Evolutionary conservation across 495 filamentous ascomycete species (phyloP).

Genomic region (Tuber umbilicatum): DNA sequence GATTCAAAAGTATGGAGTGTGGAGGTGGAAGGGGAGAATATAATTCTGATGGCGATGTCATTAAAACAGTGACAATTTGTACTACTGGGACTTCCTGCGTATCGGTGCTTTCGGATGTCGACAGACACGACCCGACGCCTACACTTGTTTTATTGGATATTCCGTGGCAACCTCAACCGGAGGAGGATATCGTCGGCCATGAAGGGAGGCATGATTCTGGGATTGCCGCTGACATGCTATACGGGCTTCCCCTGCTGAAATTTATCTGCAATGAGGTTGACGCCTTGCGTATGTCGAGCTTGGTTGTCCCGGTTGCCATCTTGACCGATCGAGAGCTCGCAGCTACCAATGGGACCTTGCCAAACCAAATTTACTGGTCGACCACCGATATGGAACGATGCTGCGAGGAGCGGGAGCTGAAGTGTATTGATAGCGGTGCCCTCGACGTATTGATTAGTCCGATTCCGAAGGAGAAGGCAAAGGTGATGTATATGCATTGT

Average conservation of each 20-base stretch:
- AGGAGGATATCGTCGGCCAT: slow-evolving; percentile 43
- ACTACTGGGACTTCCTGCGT: slow-evolving; percentile 64
- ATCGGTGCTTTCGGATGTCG: slow-evolving; percentile 60
- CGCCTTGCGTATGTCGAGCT: slow-evolving; percentile 61
- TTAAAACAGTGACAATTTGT: slow-evolving; percentile 62
- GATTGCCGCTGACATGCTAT: slow-evolving; percentile 50
- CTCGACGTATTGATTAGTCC: slow-evolving; percentile 77
- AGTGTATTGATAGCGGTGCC: slow-evolving; percentile 71
- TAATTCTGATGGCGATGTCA: slow-evolving; percentile 8
- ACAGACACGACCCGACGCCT: slow-evolving; percentile 58
- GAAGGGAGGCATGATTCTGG: slow-evolving; percentile 42
- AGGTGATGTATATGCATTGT: slow-evolving; percentile 70
- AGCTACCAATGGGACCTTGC: slow-evolving; percentile 14
- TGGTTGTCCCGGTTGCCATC: slow-evolving; percentile 68
- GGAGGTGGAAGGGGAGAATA: not conserved
- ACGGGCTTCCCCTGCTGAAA: slow-evolving; percentile 62
- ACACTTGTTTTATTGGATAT: slow-evolving; percentile 73
- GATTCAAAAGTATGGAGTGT: not conserved
- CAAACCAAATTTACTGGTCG: slow-evolving; percentile 21
- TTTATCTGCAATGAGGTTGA: slow-evolving; percentile 65
- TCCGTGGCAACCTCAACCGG: slow-evolving; percentile 50
- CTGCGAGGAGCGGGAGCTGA: slow-evolving; percentile 37
- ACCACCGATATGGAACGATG: slow-evolving; percentile 46
- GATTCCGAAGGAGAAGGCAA: slow-evolving; percentile 60
- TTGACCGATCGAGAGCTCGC: slow-evolving; percentile 42